These are phyloP conservation scores for Plectosphaerella sp. DNA, from an alignment of 2,329 filamentous ascomycete genomes.

Conservation along the genomic window DNA sequence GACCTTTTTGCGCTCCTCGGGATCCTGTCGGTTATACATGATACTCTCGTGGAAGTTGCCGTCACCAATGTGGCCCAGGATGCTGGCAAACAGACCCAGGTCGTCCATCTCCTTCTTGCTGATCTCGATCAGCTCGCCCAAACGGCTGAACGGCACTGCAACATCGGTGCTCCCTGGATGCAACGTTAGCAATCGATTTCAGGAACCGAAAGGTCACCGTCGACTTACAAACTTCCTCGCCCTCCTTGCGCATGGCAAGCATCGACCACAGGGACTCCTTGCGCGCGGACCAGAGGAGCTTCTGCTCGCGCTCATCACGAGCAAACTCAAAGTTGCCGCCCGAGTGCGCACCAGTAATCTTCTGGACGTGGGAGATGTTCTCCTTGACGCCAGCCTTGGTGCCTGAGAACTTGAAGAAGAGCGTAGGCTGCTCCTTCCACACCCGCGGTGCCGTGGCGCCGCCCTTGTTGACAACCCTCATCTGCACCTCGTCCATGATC, in stretches of 20 bases:
- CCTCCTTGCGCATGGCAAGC: constrained; percentile 61
- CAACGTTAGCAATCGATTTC: not conserved
- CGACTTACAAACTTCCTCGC: constrained; percentile 66
- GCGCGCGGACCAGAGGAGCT: constrained; percentile 72
- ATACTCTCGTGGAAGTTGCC: constrained; percentile 95
- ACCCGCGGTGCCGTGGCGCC: constrained; percentile 63
- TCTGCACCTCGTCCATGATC: constrained; percentile 85
- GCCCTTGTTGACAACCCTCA: constrained; percentile 74
- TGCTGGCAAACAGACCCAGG: constrained; percentile 79
- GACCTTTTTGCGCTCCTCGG: constrained; percentile 68
- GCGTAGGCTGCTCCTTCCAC: constrained; percentile 72
- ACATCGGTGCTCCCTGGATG: constrained; percentile 71
- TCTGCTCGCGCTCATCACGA: constrained; percentile 63
- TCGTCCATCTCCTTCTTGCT: constrained; percentile 81
- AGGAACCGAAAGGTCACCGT: constrained; percentile 12
- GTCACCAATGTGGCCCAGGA: constrained; percentile 86
- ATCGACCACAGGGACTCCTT: constrained; percentile 86
- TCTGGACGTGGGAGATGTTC: constrained; percentile 65
- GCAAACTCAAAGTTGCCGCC: constrained; percentile 74
- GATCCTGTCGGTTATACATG: constrained; percentile 70
- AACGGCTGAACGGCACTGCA: constrained; percentile 71
- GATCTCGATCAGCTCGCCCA: constrained; percentile 73
- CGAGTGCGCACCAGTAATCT: constrained; percentile 61
- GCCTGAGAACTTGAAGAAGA: constrained; percentile 85
- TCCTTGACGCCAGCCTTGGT: constrained; percentile 74